Evolutionary conservation across 768 basidiomycete genomes (phyloP).

Genomic region (Agrocybe pediades): DNA sequence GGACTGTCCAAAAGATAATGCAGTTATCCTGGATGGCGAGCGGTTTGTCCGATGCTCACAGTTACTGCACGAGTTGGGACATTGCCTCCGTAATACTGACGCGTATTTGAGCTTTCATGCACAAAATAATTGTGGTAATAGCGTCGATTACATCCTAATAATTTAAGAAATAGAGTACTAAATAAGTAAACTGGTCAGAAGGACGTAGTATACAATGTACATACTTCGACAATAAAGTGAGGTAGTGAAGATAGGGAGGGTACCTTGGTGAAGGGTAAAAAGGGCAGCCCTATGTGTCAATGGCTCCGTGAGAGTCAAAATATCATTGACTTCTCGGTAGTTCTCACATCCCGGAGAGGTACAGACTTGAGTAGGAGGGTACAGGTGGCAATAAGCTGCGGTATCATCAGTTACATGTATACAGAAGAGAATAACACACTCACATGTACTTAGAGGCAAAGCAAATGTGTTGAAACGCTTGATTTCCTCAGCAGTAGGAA

Average conservation of each 20-base stretch:
- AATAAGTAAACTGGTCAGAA: not conserved
- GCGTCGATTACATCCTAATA: not conserved
- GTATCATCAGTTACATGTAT: not conserved
- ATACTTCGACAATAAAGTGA: constrained; percentile 24
- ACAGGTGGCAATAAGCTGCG: constrained; percentile 3
- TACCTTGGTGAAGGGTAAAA: constrained; percentile 20
- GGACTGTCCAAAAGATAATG: not conserved
- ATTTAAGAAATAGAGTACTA: not conserved
- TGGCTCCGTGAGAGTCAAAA: not conserved
- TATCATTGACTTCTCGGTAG: not conserved
- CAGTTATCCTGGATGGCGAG: not conserved
- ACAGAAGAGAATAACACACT: not conserved
- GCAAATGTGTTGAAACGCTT: constrained; percentile 1
- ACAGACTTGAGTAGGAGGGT: constrained; percentile 2
- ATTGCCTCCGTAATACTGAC: constrained; percentile 18
- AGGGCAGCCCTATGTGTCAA: constrained; percentile 18
- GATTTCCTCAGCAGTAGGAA: not conserved
- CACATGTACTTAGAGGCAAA: not conserved
- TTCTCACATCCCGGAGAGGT: not conserved
- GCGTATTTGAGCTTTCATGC: constrained; percentile 1
- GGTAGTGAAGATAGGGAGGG: constrained; percentile 23
- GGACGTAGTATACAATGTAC: no score
- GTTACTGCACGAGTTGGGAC: no score
- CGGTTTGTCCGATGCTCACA: not conserved
- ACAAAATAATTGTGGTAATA: constrained; percentile 24